Base-by-base conservation (phyloP, 2,329 filamentous ascomycete genomes). In the Fusarium denticulatum region DNA sequence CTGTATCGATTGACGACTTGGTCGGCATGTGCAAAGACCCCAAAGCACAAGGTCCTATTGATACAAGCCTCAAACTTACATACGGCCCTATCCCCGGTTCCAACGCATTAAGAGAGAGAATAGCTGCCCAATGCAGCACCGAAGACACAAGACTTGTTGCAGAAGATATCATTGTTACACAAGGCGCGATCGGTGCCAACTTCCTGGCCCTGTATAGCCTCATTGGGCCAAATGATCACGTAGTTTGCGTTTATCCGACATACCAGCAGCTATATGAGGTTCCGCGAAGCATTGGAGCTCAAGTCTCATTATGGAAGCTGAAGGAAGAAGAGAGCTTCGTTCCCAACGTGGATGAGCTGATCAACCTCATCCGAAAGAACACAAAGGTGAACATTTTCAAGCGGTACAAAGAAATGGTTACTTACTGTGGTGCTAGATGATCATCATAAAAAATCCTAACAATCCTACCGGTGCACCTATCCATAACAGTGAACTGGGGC, bases 241-340 rank as follows among this genome's bases (percentile, higher is more conserved):
- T 96, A 52, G 88, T 97, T 66, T 96, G 93, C 78, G 93, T 96
- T 65, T 94, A 95, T 79, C 94, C 95, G 18, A 96, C 94, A 2
- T 97, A 96, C 77, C 93, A 96, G 80, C 94, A 96, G 77, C 87
- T 97, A 4, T 96, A 96, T 79, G 86, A 90, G 15, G 89, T 97
- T 2, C 94, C 94, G 0, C 86, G 87, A 73, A 92, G 90, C 42
- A 83, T 97, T 10, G 94, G 94, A 0, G 94, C 93, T 2, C 89
- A 94, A 66, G 92, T 97, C 22, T 90, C 91, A 46, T 81, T 96
- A 16, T 97, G 94, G 94, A 90, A 89, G 79, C 86, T 94, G 14
- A 87, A 86, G 55, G 86, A 88, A 43, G 85, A 90, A 28, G 87
- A 93, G 55, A 86, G 88, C 22, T 96, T 92, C 85, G 82, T 92